A percentile compares a stretch with the other conserved stretches of the same genome.
phyloP scores from a whole-genome alignment of 2,329 filamentous ascomycete genomes.

The Alternaria angustiovoidea region DNA sequence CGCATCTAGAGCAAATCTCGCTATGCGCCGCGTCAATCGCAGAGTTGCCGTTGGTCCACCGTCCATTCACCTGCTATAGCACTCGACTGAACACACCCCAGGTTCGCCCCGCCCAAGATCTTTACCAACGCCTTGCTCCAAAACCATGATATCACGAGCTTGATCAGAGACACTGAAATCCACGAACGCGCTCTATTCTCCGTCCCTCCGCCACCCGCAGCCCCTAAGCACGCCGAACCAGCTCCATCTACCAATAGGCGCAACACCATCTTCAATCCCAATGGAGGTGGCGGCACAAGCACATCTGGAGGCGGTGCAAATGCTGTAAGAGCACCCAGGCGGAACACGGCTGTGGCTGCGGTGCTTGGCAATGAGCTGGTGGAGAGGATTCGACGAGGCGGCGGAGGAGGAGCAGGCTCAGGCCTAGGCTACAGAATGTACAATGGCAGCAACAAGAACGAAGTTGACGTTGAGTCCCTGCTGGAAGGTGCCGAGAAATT shows the following conservation, averaged over 20 bases:
- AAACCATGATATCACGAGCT: conserved; percentile 87
- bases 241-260: conserved; percentile 54
- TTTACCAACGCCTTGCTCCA: conserved; percentile 93
- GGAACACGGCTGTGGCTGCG: conserved; percentile 86
- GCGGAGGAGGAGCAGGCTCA: conserved; percentile 62
- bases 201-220: conserved; percentile 72
- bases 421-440: conserved; percentile 54
- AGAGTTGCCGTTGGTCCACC: conserved; percentile 53
- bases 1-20: conserved; percentile 61
- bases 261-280: conserved; percentile 59
- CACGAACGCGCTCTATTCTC: conserved; percentile 97
- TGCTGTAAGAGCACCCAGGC: conserved; percentile 64
- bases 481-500: conserved; percentile 89
- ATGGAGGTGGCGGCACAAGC: conserved; percentile 36
- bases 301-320: conserved; percentile 51
- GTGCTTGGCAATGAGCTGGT: conserved; percentile 89
- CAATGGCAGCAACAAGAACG: conserved; percentile 64
- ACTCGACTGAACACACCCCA: conserved; percentile 51
- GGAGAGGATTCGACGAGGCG: conserved; percentile 73
- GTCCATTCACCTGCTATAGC: not conserved
- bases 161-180: conserved; percentile 93
- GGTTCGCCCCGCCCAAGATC: conserved; percentile 89
- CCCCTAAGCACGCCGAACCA: conserved; percentile 57
- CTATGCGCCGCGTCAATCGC: conserved; percentile 59
- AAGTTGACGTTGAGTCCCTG: conserved; percentile 86